Percentiles rank a stretch among this genome's conserved stretches.
Conservation (phyloP, 2,329 filamentous ascomycete genomes). For the Colletotrichum karsti region DNA sequence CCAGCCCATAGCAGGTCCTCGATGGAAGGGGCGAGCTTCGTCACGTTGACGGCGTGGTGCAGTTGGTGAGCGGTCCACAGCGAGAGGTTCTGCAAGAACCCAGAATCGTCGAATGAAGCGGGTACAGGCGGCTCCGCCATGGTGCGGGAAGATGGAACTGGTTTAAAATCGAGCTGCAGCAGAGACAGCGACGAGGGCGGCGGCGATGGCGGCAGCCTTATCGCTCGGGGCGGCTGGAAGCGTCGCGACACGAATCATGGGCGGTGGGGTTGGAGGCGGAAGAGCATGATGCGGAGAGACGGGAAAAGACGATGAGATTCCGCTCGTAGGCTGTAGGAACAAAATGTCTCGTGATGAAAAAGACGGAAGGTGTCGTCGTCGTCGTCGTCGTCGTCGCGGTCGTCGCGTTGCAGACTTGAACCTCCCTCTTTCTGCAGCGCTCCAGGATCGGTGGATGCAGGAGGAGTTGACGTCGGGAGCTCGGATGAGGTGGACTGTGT, state of each 20-base stretch:
- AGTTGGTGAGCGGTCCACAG: constrained; percentile 58
- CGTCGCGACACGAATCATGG: constrained; percentile 20
- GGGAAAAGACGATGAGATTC: neutral
- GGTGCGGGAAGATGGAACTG: neutral
- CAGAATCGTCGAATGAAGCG: constrained; percentile 46
- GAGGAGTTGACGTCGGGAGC: neutral
- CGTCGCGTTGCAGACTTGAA: too few species aligned
- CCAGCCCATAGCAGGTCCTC: constrained; percentile 75
- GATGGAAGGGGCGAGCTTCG: constrained; percentile 69
- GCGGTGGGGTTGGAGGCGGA: neutral
- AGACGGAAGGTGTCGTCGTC: neutral
- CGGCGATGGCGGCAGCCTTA: neutral
- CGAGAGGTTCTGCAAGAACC: constrained; percentile 62
- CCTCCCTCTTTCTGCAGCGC: neutral
- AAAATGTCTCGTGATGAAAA: neutral
- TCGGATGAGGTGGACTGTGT: neutral
- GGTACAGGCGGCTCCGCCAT: constrained; percentile 18
- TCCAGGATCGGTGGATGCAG: neutral
- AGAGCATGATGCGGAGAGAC: constrained; percentile 15
- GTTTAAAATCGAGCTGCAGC: neutral
- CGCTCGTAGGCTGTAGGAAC: neutral
- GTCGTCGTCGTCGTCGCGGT: neutral
- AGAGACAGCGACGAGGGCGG: neutral
- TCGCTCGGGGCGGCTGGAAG: constrained; percentile 23
- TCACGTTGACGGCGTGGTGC: constrained; percentile 59